Evolutionary conservation across 2,329 filamentous ascomycete genomes (phyloP).

Genomic region (Sporothrix phasma): DNA sequence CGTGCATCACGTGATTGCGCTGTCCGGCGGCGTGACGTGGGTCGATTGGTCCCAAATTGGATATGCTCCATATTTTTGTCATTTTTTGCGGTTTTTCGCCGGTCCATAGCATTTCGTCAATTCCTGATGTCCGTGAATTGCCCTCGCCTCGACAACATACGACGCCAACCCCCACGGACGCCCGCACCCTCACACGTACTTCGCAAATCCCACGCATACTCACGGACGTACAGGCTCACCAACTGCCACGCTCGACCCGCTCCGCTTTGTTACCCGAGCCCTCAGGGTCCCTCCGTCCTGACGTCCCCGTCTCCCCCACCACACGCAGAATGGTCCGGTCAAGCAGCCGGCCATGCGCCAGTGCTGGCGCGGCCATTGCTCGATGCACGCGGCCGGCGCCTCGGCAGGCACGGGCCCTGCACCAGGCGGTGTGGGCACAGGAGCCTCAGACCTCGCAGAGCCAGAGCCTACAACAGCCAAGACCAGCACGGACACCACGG

Average conservation of each 20-base stretch:
- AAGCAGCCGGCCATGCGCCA: slow-evolving; percentile 37
- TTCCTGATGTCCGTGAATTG: neutral
- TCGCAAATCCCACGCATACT: neutral
- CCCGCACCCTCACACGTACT: neutral
- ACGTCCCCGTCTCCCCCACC: neutral
- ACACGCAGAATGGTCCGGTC: slow-evolving; percentile 36
- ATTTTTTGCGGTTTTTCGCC: slow-evolving; percentile 4
- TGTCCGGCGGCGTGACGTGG: too few species aligned
- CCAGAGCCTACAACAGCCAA: neutral
- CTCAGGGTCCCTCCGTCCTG: too few species aligned
- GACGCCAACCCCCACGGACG: neutral
- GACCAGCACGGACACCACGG: neutral
- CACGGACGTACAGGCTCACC: too few species aligned
- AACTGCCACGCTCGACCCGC: too few species aligned
- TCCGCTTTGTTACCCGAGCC: neutral
- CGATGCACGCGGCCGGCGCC: slow-evolving; percentile 20
- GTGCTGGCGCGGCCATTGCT: slow-evolving; percentile 31
- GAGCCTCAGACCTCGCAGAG: neutral
- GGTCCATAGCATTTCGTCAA: neutral
- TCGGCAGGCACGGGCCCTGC: neutral
- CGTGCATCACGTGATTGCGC: neutral
- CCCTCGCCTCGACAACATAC: neutral
- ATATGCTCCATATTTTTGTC: neutral
- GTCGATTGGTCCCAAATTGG: neutral
- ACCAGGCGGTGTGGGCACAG: neutral